Percentiles rank a stretch among this genome's conserved stretches.
These are phyloP conservation scores for Spiromastix sp. DNA, from an alignment of 2,329 filamentous ascomycete genomes.

Conservation along the genomic window DNA sequence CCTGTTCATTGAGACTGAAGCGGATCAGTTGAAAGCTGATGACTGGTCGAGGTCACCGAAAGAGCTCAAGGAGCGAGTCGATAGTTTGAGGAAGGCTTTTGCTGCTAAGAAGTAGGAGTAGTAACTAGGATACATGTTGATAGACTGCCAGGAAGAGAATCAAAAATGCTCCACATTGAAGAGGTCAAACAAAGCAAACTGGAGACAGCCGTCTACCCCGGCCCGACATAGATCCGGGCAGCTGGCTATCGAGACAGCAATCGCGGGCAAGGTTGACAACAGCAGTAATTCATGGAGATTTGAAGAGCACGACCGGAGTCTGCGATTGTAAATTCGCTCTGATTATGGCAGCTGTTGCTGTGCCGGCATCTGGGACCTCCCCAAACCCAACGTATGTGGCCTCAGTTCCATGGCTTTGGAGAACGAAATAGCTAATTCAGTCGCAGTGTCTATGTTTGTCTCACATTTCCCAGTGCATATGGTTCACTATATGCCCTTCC, in stretches of 20 bases:
- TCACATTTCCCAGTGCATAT: slow-evolving; percentile 9
- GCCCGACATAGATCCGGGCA: no score
- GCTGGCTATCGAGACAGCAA: no score
- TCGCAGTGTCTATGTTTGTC: slow-evolving; percentile 32
- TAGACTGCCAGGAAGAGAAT: not conserved
- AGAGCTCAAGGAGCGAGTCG: slow-evolving; percentile 24
- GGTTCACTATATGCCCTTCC: slow-evolving; percentile 6
- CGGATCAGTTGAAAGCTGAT: slow-evolving; percentile 21
- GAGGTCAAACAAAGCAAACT: not conserved
- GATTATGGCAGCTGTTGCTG: slow-evolving; percentile 27
- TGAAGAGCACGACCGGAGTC: no score
- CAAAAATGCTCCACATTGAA: no score
- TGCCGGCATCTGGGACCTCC: slow-evolving; percentile 19
- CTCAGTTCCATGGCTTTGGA: not conserved
- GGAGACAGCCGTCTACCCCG: no score
- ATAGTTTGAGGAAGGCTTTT: slow-evolving; percentile 9
- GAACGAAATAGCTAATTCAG: slow-evolving; percentile 5
- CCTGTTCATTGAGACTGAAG: slow-evolving; percentile 24
- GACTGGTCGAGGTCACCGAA: slow-evolving; percentile 28
- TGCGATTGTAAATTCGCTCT: slow-evolving; percentile 1
- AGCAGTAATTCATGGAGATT: no score
- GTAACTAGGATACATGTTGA: not conserved
- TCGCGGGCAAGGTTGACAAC: no score
- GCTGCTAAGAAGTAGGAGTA: not conserved
- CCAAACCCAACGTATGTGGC: slow-evolving; percentile 32